Conservation (phyloP, 2,329 filamentous ascomycete genomes). For the Fusarium luffae region DNA sequence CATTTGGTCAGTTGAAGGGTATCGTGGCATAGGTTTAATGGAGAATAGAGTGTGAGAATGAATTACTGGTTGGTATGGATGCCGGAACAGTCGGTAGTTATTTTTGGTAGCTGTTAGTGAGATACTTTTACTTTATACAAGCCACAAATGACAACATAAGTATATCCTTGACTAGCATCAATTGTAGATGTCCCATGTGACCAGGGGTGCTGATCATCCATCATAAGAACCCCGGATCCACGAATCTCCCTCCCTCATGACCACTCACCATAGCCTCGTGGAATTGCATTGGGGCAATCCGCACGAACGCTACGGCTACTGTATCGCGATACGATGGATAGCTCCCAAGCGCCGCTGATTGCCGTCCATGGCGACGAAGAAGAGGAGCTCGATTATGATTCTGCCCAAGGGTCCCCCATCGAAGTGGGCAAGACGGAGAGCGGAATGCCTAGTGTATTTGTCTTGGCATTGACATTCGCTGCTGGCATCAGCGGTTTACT, state of each 20-base stretch:
- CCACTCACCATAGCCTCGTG: slow-evolving; percentile 27
- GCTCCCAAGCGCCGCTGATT: slow-evolving; percentile 55
- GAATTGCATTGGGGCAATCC: slow-evolving; percentile 13
- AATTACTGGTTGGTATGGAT: not conserved
- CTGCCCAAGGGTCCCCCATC: slow-evolving; percentile 38
- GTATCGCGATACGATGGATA: slow-evolving; percentile 47
- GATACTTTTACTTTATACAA: slow-evolving; percentile 17
- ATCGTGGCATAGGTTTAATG: not conserved
- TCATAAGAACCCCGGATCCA: slow-evolving; percentile 29
- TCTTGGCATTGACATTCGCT: slow-evolving; percentile 71
- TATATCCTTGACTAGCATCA: not conserved
- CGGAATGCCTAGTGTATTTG: slow-evolving; percentile 60
- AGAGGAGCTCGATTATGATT: slow-evolving; percentile 51
- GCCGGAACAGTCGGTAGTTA: not conserved
- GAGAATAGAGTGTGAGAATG: not conserved
- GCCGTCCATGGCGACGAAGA: slow-evolving; percentile 47
- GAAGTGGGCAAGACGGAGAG: slow-evolving; percentile 46
- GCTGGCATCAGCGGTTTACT: slow-evolving; percentile 75
- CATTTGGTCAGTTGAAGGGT: slow-evolving; percentile 18
- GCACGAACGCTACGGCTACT: not conserved
- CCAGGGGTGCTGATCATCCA: slow-evolving; percentile 40
- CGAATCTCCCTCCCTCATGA: slow-evolving; percentile 25
- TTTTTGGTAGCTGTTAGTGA: slow-evolving; percentile 9
- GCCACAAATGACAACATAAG: not conserved
- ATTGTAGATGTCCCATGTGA: slow-evolving; percentile 36